These are phyloP conservation scores for Asterophora parasitica DNA, from an alignment of 768 basidiomycete species.

Conservation along the genomic window DNA sequence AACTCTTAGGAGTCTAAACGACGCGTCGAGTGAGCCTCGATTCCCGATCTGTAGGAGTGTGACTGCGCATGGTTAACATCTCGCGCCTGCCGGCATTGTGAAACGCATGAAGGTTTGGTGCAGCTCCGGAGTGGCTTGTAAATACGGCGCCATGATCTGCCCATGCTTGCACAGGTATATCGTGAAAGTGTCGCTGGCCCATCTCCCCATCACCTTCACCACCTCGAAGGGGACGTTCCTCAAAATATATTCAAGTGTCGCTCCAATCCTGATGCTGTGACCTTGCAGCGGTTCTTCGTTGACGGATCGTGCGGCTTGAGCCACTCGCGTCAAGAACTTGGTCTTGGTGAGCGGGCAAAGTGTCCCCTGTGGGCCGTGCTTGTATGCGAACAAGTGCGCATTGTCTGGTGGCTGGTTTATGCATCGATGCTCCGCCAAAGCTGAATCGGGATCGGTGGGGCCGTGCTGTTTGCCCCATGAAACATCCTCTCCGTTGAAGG, in stretches of 20 bases:
- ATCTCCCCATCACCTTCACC: neutral
- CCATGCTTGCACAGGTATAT: too few relatives aligned
- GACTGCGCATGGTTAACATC: neutral
- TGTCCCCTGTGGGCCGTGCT: neutral
- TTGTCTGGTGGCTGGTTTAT: neutral
- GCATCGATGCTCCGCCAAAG: slow-evolving; percentile 1
- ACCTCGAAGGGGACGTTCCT: slow-evolving; percentile 7
- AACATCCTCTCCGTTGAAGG: slow-evolving; percentile 9
- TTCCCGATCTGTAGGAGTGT: neutral
- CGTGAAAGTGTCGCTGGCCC: too few relatives aligned
- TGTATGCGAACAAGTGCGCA: slow-evolving; percentile 3
- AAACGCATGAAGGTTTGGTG: too few relatives aligned
- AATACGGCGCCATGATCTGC: too few relatives aligned
- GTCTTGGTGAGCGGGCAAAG: slow-evolving; percentile 17
- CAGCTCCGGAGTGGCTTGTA: too few relatives aligned
- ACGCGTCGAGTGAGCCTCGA: slow-evolving; percentile 1
- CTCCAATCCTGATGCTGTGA: slow-evolving; percentile 23
- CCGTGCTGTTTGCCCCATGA: slow-evolving; percentile 10
- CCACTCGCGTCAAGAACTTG: slow-evolving; percentile 14
- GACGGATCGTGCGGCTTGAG: neutral
- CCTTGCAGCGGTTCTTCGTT: slow-evolving; percentile 14
- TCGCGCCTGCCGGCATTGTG: too few relatives aligned
- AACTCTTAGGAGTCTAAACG: neutral
- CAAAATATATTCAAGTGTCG: slow-evolving; percentile 22
- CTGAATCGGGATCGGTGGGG: slow-evolving; percentile 6